Percentiles rank a stretch among this genome's conserved stretches.
These are phyloP conservation scores for Neurospora cerealis DNA, from an alignment of 495 filamentous ascomycete genomes.

Conservation along the genomic window DNA sequence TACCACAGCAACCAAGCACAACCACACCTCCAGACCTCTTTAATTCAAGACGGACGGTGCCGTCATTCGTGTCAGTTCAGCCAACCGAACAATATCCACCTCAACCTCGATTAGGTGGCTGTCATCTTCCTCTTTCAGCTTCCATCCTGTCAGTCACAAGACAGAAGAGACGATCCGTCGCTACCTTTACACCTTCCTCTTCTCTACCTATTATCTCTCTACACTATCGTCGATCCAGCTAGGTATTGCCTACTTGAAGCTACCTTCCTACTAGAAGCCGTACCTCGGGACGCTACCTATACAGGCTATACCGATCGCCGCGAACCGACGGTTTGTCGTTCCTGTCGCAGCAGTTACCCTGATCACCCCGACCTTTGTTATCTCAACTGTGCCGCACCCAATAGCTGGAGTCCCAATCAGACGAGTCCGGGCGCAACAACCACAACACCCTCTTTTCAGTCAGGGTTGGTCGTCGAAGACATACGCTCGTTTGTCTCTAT, in stretches of 20 bases:
- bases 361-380: background rate
- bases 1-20: background rate
- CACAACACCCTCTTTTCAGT: background rate
- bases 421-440: background rate
- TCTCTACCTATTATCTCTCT: background rate
- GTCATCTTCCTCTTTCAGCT: background rate
- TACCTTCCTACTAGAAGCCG: background rate
- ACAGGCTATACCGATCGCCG: background rate
- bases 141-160: background rate
- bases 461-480: background rate
- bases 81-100: background rate
- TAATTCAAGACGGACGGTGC: background rate
- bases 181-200: background rate
- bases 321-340: background rate
- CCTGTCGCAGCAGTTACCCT: background rate
- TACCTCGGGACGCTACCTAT: background rate
- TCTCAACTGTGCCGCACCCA: background rate
- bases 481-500: background rate
- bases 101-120: background rate
- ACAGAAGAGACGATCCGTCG: background rate
- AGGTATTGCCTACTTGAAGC: background rate
- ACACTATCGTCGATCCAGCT: background rate
- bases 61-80: background rate
- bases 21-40: background rate
- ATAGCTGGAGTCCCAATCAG: background rate